phyloP scores from a whole-genome alignment of 2,329 filamentous ascomycete genomes.

The Fusarium penzigii region DNA sequence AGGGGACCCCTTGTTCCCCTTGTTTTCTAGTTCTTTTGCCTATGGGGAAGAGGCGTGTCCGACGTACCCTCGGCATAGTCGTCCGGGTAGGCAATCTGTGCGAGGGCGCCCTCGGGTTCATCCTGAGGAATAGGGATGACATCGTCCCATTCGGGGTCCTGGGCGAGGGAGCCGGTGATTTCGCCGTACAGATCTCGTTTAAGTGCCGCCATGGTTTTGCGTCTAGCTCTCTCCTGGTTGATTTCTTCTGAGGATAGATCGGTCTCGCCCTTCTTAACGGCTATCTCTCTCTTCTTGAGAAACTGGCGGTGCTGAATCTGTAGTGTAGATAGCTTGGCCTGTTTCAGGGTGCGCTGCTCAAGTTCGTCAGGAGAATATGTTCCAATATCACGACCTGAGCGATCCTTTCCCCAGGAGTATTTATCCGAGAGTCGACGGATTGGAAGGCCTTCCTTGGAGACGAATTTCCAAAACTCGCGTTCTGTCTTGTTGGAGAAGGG shows the following conservation, averaged over 20 bases:
- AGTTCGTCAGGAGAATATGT: slow-evolving; percentile 50
- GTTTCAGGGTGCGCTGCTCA: slow-evolving; percentile 43
- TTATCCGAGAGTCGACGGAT: slow-evolving; percentile 43
- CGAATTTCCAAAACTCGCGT: slow-evolving; percentile 59
- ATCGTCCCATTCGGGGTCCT: slow-evolving; percentile 80
- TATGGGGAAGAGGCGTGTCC: slow-evolving; percentile 8
- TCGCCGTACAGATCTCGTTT: slow-evolving; percentile 55
- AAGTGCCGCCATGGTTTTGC: slow-evolving; percentile 53
- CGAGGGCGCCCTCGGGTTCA: slow-evolving; percentile 81
- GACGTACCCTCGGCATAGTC: slow-evolving; percentile 77
- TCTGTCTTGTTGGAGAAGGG: slow-evolving; percentile 48
- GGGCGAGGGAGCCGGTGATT: slow-evolving; percentile 47
- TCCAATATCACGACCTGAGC: slow-evolving; percentile 49
- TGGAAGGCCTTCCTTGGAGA: slow-evolving; percentile 54
- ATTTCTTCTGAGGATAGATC: slow-evolving; percentile 39
- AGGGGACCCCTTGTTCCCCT: neutral
- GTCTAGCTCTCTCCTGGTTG: slow-evolving; percentile 46
- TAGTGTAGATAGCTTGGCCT: slow-evolving; percentile 45
- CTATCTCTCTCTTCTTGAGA: slow-evolving; percentile 37
- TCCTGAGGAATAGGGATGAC: slow-evolving; percentile 79
- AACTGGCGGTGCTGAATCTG: slow-evolving; percentile 48
- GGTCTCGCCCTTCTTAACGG: slow-evolving; percentile 22
- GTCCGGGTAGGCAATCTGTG: slow-evolving; percentile 87
- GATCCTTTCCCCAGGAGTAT: slow-evolving; percentile 54
- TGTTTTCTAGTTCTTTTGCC: slow-evolving; percentile 5